Percentiles rank a stretch among this genome's conserved stretches.
Conservation (phyloP, 805 yeast genomes). For the Cyberlindnera meyerae region DNA sequence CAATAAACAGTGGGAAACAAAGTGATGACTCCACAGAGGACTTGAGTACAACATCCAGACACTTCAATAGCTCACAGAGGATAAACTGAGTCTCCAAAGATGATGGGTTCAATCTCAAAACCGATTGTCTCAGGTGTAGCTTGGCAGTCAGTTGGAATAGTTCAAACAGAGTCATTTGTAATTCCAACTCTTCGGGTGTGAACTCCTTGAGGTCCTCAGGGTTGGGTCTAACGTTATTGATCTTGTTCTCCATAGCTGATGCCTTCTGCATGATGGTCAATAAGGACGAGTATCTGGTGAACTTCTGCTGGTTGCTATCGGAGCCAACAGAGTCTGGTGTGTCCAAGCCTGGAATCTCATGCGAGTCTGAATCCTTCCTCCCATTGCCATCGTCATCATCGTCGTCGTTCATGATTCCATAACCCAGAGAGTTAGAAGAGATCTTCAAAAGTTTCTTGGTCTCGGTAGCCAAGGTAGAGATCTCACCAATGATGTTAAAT, state of each 20-base stretch:
- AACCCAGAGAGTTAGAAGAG: slow-evolving; percentile 25
- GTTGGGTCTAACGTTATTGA: slow-evolving; percentile 50
- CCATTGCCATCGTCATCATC: slow-evolving; percentile 14
- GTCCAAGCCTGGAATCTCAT: slow-evolving; percentile 23
- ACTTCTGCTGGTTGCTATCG: slow-evolving; percentile 19
- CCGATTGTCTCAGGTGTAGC: slow-evolving; percentile 62
- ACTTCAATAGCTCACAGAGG: slow-evolving; percentile 46
- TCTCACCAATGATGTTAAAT: slow-evolving; percentile 63
- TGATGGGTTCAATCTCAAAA: slow-evolving; percentile 54
- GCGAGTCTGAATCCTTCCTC: slow-evolving; percentile 7
- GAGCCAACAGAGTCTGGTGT: slow-evolving; percentile 20
- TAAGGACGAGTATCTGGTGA: slow-evolving; percentile 31
- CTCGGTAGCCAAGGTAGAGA: slow-evolving; percentile 54
- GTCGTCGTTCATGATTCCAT: slow-evolving; percentile 23
- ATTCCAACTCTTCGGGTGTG: slow-evolving; percentile 47
- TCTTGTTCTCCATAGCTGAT: slow-evolving; percentile 42
- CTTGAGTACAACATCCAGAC: slow-evolving; percentile 58
- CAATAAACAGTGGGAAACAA: slow-evolving; percentile 73
- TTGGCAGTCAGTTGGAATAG: slow-evolving; percentile 65
- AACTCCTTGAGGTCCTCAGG: slow-evolving; percentile 38
- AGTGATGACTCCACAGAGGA: slow-evolving; percentile 66
- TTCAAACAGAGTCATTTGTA: slow-evolving; percentile 68
- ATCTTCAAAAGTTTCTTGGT: slow-evolving; percentile 36
- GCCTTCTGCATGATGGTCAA: slow-evolving; percentile 31
- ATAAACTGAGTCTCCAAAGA: slow-evolving; percentile 60